Base-by-base conservation (phyloP, 2,329 filamentous ascomycete genomes). In the Coniochaeta sp. region DNA sequence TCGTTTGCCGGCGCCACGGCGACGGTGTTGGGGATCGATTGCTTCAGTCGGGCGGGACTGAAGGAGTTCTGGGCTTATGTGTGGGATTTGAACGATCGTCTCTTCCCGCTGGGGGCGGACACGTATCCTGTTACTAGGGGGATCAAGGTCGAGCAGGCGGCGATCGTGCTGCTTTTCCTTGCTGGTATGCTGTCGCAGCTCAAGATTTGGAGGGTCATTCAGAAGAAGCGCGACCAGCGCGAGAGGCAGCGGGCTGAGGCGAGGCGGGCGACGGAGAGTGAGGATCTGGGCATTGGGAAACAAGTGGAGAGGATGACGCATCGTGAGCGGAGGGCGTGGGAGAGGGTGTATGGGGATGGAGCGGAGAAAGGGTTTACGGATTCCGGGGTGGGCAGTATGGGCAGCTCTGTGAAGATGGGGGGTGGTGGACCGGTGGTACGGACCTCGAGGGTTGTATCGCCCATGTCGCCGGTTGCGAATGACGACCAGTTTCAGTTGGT, bases 31-130 rank as follows among this genome's bases (percentile, higher is more conserved):
- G 92, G 92, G 2, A 87, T 97, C 53, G 92, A 97, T 65, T 95
- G 90, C 67, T 95, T 92, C 61, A 92, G 85, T 61, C 77, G 83
- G 56, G 90, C 91, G n/a, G 92, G 92, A 0, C 72, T 95, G 60
- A 96, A 96, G 67, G 92, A 97, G 66, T 96, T 96, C 59, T 97
- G 92, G 92, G 79, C 89, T 6, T 97, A 95, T 65, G 77, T 95
- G 32, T 97, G 92, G 92, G 73, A 73, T 45, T 69, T 97, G 33
- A 96, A 96, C 65, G 74, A 83, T 38, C 77, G 87, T 49, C 72
- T 91, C 1, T 97, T 97, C 61, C 91, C 91, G 0, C 71, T 90
- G 2, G 79, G 82, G 32, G 86, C 87, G 1, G 75, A 77, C 47
- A 90, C 87, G 0, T 97, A 95, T 64, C 92, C 92, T 0, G 72